Evolutionary conservation across 768 basidiomycete species (phyloP).

Genomic region (Calocybe indica): DNA sequence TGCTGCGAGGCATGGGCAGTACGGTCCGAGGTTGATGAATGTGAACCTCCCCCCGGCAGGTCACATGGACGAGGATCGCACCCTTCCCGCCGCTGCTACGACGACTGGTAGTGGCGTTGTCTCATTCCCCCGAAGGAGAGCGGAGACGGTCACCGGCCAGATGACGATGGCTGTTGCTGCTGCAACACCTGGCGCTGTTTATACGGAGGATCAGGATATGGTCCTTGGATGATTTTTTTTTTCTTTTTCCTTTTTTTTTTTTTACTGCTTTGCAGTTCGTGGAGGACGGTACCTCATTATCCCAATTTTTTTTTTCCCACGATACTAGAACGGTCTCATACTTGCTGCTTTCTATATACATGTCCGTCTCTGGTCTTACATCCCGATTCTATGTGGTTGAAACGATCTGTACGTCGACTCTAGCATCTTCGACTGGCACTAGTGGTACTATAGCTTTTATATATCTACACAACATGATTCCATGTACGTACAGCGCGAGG

Average conservation of each 20-base stretch:
- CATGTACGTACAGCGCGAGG: too few relatives aligned
- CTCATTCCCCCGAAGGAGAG: too few relatives aligned
- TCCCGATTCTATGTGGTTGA: neutral
- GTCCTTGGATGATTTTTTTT: neutral
- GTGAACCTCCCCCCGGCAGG: neutral
- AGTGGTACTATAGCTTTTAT: too few relatives aligned
- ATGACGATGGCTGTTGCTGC: neutral
- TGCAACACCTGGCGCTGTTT: neutral
- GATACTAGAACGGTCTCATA: neutral
- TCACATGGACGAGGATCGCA: neutral
- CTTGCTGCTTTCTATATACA: neutral
- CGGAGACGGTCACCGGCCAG: constrained; percentile 1
- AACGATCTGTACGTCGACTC: neutral
- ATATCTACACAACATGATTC: too few relatives aligned
- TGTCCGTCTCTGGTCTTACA: neutral
- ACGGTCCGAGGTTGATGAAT: too few relatives aligned
- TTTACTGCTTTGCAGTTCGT: neutral
- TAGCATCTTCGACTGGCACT: too few relatives aligned
- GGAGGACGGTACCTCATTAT: too few relatives aligned
- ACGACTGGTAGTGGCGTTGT: too few relatives aligned
- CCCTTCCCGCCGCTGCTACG: neutral
- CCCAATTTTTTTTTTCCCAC: neutral
- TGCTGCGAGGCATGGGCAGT: neutral
- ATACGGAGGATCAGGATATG: neutral
- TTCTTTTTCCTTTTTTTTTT: neutral